Percentiles rank a stretch among this genome's conserved stretches.
Evolutionary conservation across 2,329 filamentous ascomycete genomes (phyloP).

Genomic region (Venturia effusa): DNA sequence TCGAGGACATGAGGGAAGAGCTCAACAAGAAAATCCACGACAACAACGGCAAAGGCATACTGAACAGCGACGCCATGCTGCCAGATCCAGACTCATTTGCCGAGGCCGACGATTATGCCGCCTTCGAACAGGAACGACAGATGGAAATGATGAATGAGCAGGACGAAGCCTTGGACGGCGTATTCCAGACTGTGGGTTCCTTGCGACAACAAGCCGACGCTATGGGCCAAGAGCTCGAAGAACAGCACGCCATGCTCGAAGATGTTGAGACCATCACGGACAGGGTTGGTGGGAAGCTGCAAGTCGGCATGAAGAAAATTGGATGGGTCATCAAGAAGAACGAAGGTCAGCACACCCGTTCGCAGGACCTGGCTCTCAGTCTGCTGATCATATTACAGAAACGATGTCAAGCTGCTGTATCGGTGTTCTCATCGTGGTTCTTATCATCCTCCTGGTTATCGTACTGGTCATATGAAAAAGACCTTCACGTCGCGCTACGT

Average conservation of each 20-base stretch:
- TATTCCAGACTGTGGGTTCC: conserved; percentile 88
- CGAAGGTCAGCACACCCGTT: conserved; percentile 55
- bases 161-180: conserved; percentile 83
- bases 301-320: conserved; percentile 79
- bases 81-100: conserved; percentile 51
- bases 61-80: conserved; percentile 33
- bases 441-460: conserved; percentile 77
- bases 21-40: conserved; percentile 49
- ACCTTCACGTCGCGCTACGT: background rate
- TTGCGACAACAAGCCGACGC: conserved; percentile 81
- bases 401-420: conserved; percentile 83
- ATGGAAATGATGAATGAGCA: conserved; percentile 87
- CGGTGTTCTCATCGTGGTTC: conserved; percentile 71
- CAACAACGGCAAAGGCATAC: conserved; percentile 26
- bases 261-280: conserved; percentile 77
- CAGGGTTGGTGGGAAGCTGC: conserved; percentile 73
- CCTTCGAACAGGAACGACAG: conserved; percentile 87
- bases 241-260: conserved; percentile 82
- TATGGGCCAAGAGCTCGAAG: conserved; percentile 93
- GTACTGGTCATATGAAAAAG: conserved; percentile 53
- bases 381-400: conserved; percentile 32
- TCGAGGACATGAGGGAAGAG: conserved; percentile 82
- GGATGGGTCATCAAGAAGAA: conserved; percentile 76
- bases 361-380: background rate
- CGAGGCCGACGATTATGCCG: conserved; percentile 51